These are phyloP conservation scores for Gossypium aridum DNA, from an alignment of 441 rosid genomes.

Conservation along the genomic window DNA sequence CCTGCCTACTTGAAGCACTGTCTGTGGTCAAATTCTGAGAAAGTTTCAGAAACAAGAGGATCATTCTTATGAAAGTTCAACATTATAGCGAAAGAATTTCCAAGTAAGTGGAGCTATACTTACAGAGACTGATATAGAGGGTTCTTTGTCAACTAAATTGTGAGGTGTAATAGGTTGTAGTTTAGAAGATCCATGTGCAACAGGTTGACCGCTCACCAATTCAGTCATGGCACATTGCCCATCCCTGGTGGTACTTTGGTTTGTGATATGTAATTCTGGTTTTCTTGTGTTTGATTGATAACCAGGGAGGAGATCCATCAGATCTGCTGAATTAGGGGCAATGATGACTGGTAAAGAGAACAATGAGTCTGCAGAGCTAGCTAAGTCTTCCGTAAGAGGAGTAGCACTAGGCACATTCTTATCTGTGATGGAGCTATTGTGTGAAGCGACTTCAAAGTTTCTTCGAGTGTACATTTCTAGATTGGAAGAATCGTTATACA, in stretches of 20 bases:
- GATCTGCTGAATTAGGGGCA: conserved; percentile 22
- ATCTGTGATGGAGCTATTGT: conserved; percentile 6
- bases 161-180: conserved; percentile 14
- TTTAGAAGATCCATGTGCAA: conserved; percentile 18
- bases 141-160: conserved; percentile 23
- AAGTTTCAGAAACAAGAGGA: conserved; percentile 3
- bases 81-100: not conserved
- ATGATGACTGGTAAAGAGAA: conserved; percentile 24
- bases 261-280: conserved; percentile 23
- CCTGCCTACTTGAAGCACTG: conserved; percentile 24
- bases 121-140: conserved; percentile 28
- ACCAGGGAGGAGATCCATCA: conserved; percentile 20
- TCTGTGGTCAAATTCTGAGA: conserved; percentile 29
- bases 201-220: conserved; percentile 20
- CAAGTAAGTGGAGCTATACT: conserved; percentile 17
- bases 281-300: conserved; percentile 21
- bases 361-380: conserved; percentile 28
- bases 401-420: conserved; percentile 23
- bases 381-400: conserved; percentile 24
- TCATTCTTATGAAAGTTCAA: conserved; percentile 16
- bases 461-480: conserved; percentile 24
- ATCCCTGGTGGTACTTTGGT: conserved; percentile 20
- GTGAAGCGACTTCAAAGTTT: conserved; percentile 12
- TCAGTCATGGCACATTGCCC: conserved; percentile 15
- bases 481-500: conserved; percentile 19